Conservation (phyloP, 2,329 filamentous ascomycete species). For the Fusarium concolor region DNA sequence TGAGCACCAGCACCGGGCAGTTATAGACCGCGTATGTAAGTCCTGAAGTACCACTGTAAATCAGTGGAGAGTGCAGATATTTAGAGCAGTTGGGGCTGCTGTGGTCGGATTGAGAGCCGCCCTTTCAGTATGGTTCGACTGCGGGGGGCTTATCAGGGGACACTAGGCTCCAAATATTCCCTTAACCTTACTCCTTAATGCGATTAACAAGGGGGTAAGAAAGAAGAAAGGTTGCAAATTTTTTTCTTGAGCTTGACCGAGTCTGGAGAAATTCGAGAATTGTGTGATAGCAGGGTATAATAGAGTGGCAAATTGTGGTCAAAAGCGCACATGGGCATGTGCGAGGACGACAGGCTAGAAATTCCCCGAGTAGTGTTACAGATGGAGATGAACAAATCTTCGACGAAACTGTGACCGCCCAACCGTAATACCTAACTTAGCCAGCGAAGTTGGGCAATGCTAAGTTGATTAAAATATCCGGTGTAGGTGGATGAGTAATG, state of each 20-base stretch:
- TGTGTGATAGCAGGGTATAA: constrained; percentile 46
- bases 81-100: constrained; percentile 37
- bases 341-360: constrained; percentile 45
- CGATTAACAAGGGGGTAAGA: constrained; percentile 34
- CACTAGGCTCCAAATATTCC: constrained; percentile 39
- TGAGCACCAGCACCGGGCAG: constrained; percentile 24
- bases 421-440: constrained; percentile 7
- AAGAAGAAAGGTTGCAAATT: constrained; percentile 32
- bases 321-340: constrained; percentile 42
- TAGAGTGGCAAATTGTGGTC: constrained; percentile 45
- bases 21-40: constrained; percentile 25
- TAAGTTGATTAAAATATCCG: constrained; percentile 7
- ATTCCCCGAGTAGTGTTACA: constrained; percentile 40
- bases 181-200: constrained; percentile 42
- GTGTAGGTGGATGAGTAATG: constrained; percentile 7
- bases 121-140: constrained; percentile 45
- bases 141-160: constrained; percentile 42
- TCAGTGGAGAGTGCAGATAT: constrained; percentile 35
- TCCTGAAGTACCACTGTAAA: constrained; percentile 40
- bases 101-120: constrained; percentile 30
- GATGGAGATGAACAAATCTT: constrained; percentile 29
- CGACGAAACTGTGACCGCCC: constrained; percentile 22
- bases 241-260: constrained; percentile 43
- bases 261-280: constrained; percentile 43
- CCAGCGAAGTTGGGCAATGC: constrained; percentile 16